phyloP scores from a whole-genome alignment of 805 yeast species.

The Blastobotrys americana region DNA sequence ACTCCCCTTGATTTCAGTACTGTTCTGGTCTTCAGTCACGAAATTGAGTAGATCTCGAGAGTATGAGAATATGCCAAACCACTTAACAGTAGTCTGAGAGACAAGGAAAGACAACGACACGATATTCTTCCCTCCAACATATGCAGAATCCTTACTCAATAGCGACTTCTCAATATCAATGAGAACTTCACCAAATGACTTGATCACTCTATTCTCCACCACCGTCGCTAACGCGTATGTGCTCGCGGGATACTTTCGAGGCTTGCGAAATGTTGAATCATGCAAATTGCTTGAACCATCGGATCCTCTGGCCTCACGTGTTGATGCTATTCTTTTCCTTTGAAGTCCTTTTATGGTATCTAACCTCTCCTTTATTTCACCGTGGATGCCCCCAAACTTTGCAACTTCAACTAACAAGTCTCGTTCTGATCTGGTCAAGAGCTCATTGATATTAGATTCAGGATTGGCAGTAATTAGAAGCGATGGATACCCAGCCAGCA shows the following conservation, averaged over 20 bases:
- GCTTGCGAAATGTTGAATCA: background rate
- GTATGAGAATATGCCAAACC: conserved; percentile 17
- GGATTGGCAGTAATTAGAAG: conserved; percentile 7
- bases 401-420: conserved; percentile 14
- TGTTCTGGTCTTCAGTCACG: conserved; percentile 5
- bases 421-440: conserved; percentile 19
- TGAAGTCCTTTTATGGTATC: conserved; percentile 8
- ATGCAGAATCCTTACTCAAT: conserved; percentile 13
- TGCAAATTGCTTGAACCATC: background rate
- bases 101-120: conserved; percentile 15
- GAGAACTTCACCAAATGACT: conserved; percentile 11
- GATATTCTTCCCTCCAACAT: conserved; percentile 15
- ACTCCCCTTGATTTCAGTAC: conserved; percentile 1
- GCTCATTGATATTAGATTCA: conserved; percentile 2
- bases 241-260: conserved; percentile 11
- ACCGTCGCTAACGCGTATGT: conserved; percentile 11
- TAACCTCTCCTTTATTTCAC: conserved; percentile 8
- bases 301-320: background rate
- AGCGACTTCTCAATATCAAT: conserved; percentile 15
- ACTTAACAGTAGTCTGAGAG: conserved; percentile 14
- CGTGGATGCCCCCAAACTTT: conserved; percentile 15
- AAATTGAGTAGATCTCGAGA: conserved; percentile 11
- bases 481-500: conserved; percentile 19
- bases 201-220: conserved; percentile 4
- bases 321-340: conserved; percentile 4